These are phyloP conservation scores for Microbotryomycetes sp. DNA, from an alignment of 1,284 basidiomycete genomes.

Conservation along the genomic window DNA sequence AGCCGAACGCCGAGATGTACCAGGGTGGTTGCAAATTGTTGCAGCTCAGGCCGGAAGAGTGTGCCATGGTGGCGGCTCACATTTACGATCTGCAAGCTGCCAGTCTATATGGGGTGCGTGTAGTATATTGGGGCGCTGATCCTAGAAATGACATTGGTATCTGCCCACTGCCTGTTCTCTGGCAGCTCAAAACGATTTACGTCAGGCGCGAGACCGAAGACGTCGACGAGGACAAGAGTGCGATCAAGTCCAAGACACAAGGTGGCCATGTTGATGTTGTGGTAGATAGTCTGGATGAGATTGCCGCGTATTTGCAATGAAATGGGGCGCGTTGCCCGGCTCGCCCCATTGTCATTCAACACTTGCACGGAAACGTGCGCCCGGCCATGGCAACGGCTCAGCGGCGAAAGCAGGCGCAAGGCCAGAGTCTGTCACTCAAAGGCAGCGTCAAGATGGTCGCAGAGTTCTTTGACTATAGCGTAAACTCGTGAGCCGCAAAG, in stretches of 20 bases:
- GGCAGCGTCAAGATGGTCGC: slow-evolving; percentile 92
- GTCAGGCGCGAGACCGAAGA: slow-evolving; percentile 38
- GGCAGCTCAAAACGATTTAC: slow-evolving; percentile 39
- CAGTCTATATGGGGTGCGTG: slow-evolving; percentile 31
- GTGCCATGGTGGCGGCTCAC: slow-evolving; percentile 40
- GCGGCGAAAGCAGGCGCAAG: slow-evolving; percentile 17
- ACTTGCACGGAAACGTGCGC: background rate
- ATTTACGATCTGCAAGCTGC: slow-evolving; percentile 38
- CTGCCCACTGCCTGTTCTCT: background rate
- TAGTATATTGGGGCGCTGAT: background rate
- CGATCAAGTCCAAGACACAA: slow-evolving; percentile 4
- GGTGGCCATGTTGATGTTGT: slow-evolving; percentile 21
- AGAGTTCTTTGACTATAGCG: slow-evolving; percentile 97
- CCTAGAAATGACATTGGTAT: too few species aligned
- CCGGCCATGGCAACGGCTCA: slow-evolving; percentile 17
- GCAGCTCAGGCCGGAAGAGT: slow-evolving; percentile 30
- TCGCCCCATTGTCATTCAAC: background rate
- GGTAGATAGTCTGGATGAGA: background rate
- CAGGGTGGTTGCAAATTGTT: slow-evolving; percentile 31
- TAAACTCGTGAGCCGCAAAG: slow-evolving; percentile 66
- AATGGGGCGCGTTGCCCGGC: too few species aligned
- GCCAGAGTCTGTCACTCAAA: slow-evolving; percentile 64
- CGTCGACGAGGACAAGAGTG: background rate
- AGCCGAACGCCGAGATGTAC: slow-evolving; percentile 38
- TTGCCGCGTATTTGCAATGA: background rate